Conservation (phyloP, 805 yeast species). For the Yamadazyma philogaea region DNA sequence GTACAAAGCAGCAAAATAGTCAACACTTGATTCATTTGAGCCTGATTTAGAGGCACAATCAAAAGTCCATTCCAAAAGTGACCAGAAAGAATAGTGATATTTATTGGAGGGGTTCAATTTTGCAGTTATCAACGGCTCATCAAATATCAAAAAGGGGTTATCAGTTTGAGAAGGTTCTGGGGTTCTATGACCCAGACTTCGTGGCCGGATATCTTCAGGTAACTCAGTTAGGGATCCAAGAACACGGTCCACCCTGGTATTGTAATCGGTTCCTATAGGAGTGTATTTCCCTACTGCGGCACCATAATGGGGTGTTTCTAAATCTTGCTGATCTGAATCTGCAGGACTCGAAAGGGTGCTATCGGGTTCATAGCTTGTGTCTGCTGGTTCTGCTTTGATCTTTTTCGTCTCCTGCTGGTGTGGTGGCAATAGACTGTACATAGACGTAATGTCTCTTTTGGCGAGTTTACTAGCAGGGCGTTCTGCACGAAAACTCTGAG, state of each 20-base stretch:
- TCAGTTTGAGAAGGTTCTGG: background rate
- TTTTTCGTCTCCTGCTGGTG: background rate
- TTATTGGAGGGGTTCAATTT: constrained; percentile 14
- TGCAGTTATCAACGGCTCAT: constrained; percentile 25
- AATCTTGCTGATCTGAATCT: background rate
- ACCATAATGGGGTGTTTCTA: background rate
- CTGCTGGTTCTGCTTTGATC: background rate
- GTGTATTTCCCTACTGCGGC: background rate
- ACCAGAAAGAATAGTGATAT: constrained; percentile 27
- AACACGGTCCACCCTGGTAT: background rate
- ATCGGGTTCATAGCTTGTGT: background rate
- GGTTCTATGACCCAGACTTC: background rate
- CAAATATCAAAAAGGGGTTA: constrained; percentile 22
- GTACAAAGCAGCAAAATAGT: constrained; percentile 12
- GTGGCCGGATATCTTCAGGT: background rate
- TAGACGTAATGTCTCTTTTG: constrained; percentile 1
- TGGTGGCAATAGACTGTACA: background rate
- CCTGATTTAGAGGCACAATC: constrained; percentile 24
- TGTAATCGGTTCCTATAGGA: background rate
- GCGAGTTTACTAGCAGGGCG: constrained; percentile 4
- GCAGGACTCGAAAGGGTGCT: background rate
- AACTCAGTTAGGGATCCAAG: background rate
- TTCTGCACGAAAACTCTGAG: background rate
- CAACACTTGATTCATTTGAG: background rate
- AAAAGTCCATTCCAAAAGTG: constrained; percentile 33